Percentiles rank a stretch among this genome's conserved stretches.
Evolutionary conservation across 805 yeast species (phyloP).

Genomic region (Monosporozyma yasuniensis): DNA sequence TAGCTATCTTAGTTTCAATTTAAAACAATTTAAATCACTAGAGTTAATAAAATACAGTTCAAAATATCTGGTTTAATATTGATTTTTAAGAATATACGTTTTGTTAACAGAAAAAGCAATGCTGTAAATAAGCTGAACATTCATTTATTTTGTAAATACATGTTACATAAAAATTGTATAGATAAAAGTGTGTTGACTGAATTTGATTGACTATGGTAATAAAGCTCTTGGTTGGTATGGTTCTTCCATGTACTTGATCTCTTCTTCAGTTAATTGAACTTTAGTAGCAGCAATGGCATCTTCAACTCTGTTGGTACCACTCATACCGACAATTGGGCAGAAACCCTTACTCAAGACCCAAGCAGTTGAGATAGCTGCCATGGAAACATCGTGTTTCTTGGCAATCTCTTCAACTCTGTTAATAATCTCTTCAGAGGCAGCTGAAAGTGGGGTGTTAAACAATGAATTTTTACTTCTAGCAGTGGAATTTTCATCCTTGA

Average conservation of each 20-base stretch:
- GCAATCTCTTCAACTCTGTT: not conserved
- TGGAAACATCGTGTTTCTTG: not conserved
- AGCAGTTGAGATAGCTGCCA: not conserved
- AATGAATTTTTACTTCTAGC: not conserved
- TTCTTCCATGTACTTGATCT: slow-evolving; percentile 1
- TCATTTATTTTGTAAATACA: no score
- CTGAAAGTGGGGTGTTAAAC: not conserved
- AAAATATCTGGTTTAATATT: no score
- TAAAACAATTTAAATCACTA: no score
- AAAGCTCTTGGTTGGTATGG: slow-evolving; percentile 22
- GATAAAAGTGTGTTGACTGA: no score
- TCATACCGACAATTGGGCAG: not conserved
- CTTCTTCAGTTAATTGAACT: not conserved
- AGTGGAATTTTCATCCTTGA: not conserved
- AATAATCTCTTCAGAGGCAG: not conserved
- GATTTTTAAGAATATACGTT: no score
- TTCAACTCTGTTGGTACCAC: not conserved
- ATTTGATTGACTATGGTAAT: slow-evolving; percentile 11
- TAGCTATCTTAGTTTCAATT: no score
- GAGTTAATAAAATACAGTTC: no score
- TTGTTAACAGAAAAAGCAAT: no score
- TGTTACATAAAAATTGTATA: no score
- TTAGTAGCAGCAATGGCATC: not conserved
- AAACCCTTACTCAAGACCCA: slow-evolving; percentile 1
- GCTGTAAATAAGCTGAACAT: no score